Conservation (phyloP, 2,329 filamentous ascomycete species). For the Massarina eburnea region DNA sequence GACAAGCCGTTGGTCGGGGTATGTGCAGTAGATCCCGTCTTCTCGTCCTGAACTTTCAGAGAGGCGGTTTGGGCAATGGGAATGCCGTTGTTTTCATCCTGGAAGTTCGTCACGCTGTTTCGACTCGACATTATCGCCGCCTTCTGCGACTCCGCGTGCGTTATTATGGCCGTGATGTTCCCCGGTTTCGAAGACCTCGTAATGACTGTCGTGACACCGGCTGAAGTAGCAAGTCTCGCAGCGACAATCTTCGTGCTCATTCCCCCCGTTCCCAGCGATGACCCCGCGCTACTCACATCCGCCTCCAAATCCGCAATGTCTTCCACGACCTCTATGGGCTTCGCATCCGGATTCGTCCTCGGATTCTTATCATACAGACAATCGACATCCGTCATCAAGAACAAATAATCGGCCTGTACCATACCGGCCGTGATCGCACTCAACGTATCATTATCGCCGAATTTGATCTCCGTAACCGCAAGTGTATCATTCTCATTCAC, state of each 20-base stretch:
- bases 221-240: constrained; percentile 86
- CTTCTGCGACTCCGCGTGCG: constrained; percentile 70
- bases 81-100: constrained; percentile 23
- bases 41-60: constrained; percentile 19
- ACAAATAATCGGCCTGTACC: constrained; percentile 94
- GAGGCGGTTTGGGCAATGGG: constrained; percentile 23
- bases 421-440: constrained; percentile 96
- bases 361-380: constrained; percentile 97
- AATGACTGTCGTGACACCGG: constrained; percentile 93
- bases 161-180: constrained; percentile 85
- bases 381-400: constrained; percentile 98
- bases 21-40: constrained; percentile 24
- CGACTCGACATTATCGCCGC: constrained; percentile 33
- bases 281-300: constrained; percentile 89
- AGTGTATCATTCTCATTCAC: constrained; percentile 99
- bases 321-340: constrained; percentile 87
- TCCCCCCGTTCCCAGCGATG: constrained; percentile 85
- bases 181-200: constrained; percentile 91
- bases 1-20: constrained; percentile 32
- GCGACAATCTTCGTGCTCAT: constrained; percentile 98
- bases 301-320: constrained; percentile 82
- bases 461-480: constrained; percentile 97
- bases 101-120: constrained; percentile 33
- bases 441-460: constrained; percentile 96
- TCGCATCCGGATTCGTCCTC: constrained; percentile 77